Percentiles rank a stretch among this genome's conserved stretches.
Evolutionary conservation across 2,329 filamentous ascomycete species (phyloP).

Genomic region (Ascosphaera apis): DNA sequence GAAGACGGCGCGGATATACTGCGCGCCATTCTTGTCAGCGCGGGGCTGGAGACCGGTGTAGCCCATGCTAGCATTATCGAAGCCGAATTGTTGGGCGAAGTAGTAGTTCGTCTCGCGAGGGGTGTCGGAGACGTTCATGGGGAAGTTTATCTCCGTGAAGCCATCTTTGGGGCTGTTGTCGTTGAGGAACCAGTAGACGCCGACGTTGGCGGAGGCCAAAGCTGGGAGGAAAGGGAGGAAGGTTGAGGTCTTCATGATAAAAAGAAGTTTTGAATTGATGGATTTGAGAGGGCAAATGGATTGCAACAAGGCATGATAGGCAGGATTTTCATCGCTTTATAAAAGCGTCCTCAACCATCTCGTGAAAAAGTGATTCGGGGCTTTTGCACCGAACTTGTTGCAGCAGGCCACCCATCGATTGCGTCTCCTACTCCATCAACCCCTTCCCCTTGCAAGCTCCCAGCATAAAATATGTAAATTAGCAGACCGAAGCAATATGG

Average conservation of each 20-base stretch:
- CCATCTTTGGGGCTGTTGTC: conserved; percentile 4
- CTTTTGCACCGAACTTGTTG: too few relatives aligned
- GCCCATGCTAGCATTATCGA: conserved; percentile 8
- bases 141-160: conserved; percentile 9
- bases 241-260: conserved; percentile 6
- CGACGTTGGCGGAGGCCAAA: conserved; percentile 4
- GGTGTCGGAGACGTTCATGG: conserved; percentile 7
- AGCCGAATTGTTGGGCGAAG: conserved; percentile 11
- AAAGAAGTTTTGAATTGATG: too few relatives aligned
- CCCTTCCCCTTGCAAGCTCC: too few relatives aligned
- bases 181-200: conserved; percentile 6
- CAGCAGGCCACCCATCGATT: too few relatives aligned
- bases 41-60: conserved; percentile 12
- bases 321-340: too few relatives aligned
- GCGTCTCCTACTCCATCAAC: too few relatives aligned
- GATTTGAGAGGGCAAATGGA: too few relatives aligned
- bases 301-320: too few relatives aligned
- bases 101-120: conserved; percentile 10
- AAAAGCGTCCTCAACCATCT: too few relatives aligned
- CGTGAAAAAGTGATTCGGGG: too few relatives aligned
- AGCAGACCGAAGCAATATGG: too few relatives aligned
- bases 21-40: conserved; percentile 3
- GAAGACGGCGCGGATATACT: conserved; percentile 12
- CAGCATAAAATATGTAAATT: too few relatives aligned
- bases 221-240: conserved; percentile 5